Percentiles rank a stretch among this genome's conserved stretches.
Conservation (phyloP, 805 yeast genomes). For the Candida ulmi region DNA sequence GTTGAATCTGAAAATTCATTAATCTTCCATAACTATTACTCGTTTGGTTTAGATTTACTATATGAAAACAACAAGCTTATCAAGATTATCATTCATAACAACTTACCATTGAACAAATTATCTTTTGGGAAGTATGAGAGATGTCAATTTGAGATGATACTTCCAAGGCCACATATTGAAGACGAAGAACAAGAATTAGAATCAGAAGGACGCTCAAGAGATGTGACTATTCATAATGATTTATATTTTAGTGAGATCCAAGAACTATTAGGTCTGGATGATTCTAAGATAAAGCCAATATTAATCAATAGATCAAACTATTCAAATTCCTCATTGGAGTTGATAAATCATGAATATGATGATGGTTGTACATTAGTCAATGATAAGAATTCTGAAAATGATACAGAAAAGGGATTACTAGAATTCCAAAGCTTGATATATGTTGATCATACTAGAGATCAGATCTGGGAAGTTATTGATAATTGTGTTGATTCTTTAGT, state of each 20-base stretch:
- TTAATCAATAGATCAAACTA: slow-evolving; percentile 14
- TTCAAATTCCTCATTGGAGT: slow-evolving; percentile 30
- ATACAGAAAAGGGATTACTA: slow-evolving; percentile 3
- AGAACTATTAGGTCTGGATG: not conserved
- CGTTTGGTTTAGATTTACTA: slow-evolving; percentile 48
- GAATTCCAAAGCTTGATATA: slow-evolving; percentile 34
- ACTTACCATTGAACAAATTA: slow-evolving; percentile 39
- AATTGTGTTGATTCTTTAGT: slow-evolving; percentile 33
- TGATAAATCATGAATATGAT: slow-evolving; percentile 33
- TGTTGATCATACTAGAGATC: slow-evolving; percentile 32
- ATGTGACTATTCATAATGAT: not conserved
- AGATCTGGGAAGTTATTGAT: slow-evolving; percentile 38
- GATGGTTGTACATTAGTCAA: too few species aligned
- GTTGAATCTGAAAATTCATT: slow-evolving; percentile 5
- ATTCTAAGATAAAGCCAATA: slow-evolving; percentile 6
- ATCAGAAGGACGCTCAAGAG: not conserved
- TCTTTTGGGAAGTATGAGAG: slow-evolving; percentile 51
- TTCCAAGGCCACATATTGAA: too few species aligned
- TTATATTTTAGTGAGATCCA: not conserved
- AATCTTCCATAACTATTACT: slow-evolving; percentile 52
- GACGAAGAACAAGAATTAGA: too few species aligned
- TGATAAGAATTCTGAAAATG: too few species aligned
- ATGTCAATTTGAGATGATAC: slow-evolving; percentile 34
- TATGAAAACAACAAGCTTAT: slow-evolving; percentile 38
- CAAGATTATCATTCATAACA: slow-evolving; percentile 47